Base-by-base conservation (phyloP, 1,284 basidiomycete genomes). In the Xerocomus nothofagi region DNA sequence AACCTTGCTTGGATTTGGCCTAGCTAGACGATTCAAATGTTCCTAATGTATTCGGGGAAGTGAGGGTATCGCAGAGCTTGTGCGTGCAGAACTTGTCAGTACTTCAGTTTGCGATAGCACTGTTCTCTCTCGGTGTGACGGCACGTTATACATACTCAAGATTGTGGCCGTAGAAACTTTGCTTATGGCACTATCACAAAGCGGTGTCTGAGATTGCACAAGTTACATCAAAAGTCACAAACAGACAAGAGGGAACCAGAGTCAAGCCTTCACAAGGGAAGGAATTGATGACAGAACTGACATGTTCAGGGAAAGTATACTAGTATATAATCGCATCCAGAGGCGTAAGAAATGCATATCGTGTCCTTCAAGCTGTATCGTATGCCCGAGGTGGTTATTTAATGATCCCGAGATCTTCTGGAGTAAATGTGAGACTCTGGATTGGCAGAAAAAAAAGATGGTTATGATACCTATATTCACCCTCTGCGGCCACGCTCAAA, bases 401-500 rank as follows among this genome's bases (percentile, higher is more conserved):
- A 90, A 74, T 89, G 87, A 71, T 89, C 87, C 71, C 87, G 82
- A 68, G 87, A 85, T 79, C 89, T 89, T 71, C 86, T 90, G 59
- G 50, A 41, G 49, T 3, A n/a, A 6, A 50, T 10, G 41, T 62
- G 31, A 47, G 57, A 56, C 21, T 18, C 47, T 12, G n/a, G 17
- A 14, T 20, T 6, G 23, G 18, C n/a, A 24, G 10, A 24, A 32
- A 7, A 15, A 27, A 7, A 29, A 12, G 17, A 32, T 21, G 24
- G 2, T 12, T 5, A 23, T 31, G 5, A n/a, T 58, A 91, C 84
- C 93, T 87, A 75, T 94, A 97, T 67, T 94, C 92, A 52, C 87
- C 88, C 75, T 96, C 94, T 2, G 93, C 92, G 21, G 88, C 89
- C 15, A 91, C 86, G 47, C 86, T 88, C 52, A 95, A 78, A 62